Evolutionary conservation across 1,139 yeast species (phyloP).

Genomic region (Hansenula lynferdii): DNA sequence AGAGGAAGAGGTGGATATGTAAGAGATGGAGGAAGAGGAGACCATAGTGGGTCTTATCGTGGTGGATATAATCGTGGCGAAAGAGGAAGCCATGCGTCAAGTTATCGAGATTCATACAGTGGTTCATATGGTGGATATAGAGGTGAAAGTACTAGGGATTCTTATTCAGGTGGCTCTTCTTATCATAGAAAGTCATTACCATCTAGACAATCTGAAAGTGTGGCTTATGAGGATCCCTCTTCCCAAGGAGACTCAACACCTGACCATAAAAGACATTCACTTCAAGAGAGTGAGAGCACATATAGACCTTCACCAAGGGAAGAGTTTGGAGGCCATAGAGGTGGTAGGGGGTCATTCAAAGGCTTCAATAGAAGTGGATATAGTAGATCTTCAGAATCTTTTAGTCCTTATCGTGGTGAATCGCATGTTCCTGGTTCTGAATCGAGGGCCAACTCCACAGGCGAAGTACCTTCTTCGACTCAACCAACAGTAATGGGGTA

Average conservation of each 20-base stretch:
- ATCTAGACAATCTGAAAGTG: background rate
- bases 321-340: conserved; percentile 2
- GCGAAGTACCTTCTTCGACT: background rate
- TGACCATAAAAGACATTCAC: background rate
- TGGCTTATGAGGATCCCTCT: no score
- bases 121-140: no score
- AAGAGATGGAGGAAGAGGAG: conserved; percentile 3
- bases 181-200: background rate
- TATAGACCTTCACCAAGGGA: background rate
- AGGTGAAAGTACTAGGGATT: no score
- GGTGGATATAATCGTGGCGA: no score
- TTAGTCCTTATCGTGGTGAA: conserved; percentile 1
- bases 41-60: background rate
- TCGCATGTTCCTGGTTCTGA: background rate
- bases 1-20: conserved; percentile 1
- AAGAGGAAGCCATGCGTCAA: no score
- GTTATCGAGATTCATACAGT: no score
- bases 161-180: no score
- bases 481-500: background rate
- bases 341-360: background rate
- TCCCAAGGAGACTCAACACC: background rate
- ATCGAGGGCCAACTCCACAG: no score
- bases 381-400: background rate
- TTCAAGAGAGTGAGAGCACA: background rate
- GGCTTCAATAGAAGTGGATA: conserved; percentile 1